These are phyloP conservation scores for Blastomyces percursus DNA, from an alignment of 2,329 filamentous ascomycete genomes.

Conservation along the genomic window DNA sequence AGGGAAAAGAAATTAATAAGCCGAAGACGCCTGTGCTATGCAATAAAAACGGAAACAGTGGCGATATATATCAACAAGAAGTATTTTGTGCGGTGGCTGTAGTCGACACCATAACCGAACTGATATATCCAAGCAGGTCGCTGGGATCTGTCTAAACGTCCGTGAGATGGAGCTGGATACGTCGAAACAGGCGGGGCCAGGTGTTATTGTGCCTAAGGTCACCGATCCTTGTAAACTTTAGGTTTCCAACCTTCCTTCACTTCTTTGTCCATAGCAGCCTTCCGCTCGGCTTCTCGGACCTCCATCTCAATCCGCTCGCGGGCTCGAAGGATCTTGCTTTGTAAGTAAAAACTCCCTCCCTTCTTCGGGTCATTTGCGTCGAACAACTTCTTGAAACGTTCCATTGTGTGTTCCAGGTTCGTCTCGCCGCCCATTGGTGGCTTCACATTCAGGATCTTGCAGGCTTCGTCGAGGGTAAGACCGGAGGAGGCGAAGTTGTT, in stretches of 20 bases:
- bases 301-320: conserved; percentile 88
- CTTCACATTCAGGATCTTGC: conserved; percentile 92
- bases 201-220: conserved; percentile 14
- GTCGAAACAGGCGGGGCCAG: neutral
- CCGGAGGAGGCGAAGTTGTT: conserved; percentile 54
- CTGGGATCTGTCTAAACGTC: neutral
- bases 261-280: conserved; percentile 64
- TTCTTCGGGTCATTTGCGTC: conserved; percentile 91
- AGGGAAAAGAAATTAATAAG: neutral
- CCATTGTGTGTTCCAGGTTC: conserved; percentile 67
- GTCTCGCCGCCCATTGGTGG: conserved; percentile 67
- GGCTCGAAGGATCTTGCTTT: conserved; percentile 90
- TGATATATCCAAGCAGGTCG: conserved; percentile 1
- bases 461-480: conserved; percentile 91
- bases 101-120: neutral
- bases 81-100: neutral
- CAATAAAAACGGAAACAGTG: conserved; percentile 1
- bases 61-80: conserved; percentile 1
- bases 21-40: conserved; percentile 3
- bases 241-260: conserved; percentile 81
- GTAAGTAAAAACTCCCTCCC: conserved; percentile 93
- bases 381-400: conserved; percentile 87
- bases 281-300: conserved; percentile 59
- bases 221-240: conserved; percentile 85
- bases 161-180: neutral